phyloP scores from a whole-genome alignment of 306 rosid genomes.

The Ammopiptanthus mongolicus region DNA sequence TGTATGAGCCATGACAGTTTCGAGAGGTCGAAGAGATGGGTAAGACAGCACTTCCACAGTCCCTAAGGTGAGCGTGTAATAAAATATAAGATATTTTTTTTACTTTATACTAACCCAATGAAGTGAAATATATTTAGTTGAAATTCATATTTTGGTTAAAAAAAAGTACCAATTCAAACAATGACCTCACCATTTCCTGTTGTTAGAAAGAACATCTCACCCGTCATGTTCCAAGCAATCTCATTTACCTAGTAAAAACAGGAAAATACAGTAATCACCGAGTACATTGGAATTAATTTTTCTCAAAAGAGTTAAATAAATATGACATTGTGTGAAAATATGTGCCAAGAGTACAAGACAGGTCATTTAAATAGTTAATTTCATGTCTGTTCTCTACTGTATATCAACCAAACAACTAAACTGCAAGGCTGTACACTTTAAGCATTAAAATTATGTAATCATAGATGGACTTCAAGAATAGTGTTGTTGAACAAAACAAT shows the following conservation, averaged over 20 bases:
- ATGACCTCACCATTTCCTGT: slow-evolving; percentile 82
- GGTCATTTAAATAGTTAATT: background rate
- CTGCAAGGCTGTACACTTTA: background rate
- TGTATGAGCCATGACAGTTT: slow-evolving; percentile 95
- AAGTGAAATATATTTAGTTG: background rate
- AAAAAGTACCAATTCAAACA: background rate
- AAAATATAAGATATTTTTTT: slow-evolving; percentile 6
- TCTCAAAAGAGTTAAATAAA: background rate
- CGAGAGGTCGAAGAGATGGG: slow-evolving; percentile 85
- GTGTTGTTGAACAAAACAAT: background rate
- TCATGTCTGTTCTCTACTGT: background rate
- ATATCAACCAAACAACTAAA: slow-evolving; percentile 13
- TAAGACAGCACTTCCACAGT: slow-evolving; percentile 88
- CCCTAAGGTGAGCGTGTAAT: slow-evolving; percentile 36
- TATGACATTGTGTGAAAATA: background rate
- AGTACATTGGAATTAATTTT: background rate
- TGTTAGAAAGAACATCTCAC: slow-evolving; percentile 87
- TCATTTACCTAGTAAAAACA: slow-evolving; percentile 68
- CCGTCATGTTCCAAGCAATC: slow-evolving; percentile 95
- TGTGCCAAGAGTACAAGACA: background rate
- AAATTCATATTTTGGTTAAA: background rate
- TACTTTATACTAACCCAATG: background rate
- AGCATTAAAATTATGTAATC: background rate
- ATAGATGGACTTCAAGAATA: background rate
- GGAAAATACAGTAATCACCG: background rate